Evolutionary conservation across 495 filamentous ascomycete genomes (phyloP), one percentile per base, ranked within the genome.

Genomic region (Pseudoneurospora amorphoporcata): DNA sequence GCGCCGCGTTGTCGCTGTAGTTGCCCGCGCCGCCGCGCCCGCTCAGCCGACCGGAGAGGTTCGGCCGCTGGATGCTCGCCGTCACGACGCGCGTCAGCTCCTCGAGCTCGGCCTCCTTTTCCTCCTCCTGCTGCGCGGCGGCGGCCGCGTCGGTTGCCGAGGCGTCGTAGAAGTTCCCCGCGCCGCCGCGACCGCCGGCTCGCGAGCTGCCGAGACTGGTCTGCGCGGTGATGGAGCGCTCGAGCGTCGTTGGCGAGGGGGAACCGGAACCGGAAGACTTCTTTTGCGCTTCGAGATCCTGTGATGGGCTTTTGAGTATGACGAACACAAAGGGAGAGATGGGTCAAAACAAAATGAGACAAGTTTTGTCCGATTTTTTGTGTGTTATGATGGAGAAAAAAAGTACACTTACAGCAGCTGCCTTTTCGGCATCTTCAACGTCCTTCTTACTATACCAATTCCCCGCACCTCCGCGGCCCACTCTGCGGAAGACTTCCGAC

Each of bases 1-100:
- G 53, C 6, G 43, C 73, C 41, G 79, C 75, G 43, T 74, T 69
- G 45, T 79, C 79, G 8, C 70, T 72, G 79, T 83, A 90, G 78
- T 90, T 90, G 14, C 89, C 89, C 7, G 87, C 86, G 29, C 89
- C 89, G 19, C 89, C 89, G 35, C 89, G 79, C 0, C 89, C 88
- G 39, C 75, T 73, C 10, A 77, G 70, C 8, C 69, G 43, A 5
- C 72, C 73, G 29, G 73, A 71, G 70, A 0, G 76, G 39, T 37
- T 76, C 76, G 19, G 72, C 76, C 42, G 74, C 74, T 61, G 53
- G 39, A 73, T 19, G 23, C 70, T 75, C 2, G 79, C 76, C 3
- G 73, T 75, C 17, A 77, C 76, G 35, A 73, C 74, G 1, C 75
- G 74, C 61, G 75, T 72, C 19, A 75, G 53, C 53, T 61, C 53